phyloP scores from a whole-genome alignment of 108 stramenopile genomes.

The Nannochloropsis granulata region DNA sequence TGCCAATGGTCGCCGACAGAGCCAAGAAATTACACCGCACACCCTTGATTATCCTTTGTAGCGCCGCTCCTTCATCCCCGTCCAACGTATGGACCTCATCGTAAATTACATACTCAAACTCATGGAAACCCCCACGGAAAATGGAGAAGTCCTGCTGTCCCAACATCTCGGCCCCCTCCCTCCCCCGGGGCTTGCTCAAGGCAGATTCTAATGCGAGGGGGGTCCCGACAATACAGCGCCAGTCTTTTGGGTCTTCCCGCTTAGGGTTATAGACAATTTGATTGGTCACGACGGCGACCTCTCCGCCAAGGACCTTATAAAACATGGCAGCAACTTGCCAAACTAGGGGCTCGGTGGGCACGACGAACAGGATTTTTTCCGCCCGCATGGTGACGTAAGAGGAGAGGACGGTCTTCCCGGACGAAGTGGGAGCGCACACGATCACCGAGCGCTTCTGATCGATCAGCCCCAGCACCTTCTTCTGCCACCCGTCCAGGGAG shows the following conservation, averaged over 20 bases:
- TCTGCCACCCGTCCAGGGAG: constrained; percentile 93
- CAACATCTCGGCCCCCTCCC: constrained; percentile 63
- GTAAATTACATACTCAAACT: constrained; percentile 91
- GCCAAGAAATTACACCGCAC: constrained; percentile 81
- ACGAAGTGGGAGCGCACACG: constrained; percentile 93
- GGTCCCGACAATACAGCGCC: constrained; percentile 92
- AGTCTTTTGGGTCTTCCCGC: constrained; percentile 32
- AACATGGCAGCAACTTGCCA: constrained; percentile 99
- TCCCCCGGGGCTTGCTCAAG: constrained; percentile 83
- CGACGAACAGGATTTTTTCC: constrained; percentile 68
- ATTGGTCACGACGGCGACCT: constrained; percentile 45
- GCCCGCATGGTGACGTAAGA: constrained; percentile 60
- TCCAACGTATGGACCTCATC: constrained; percentile 97
- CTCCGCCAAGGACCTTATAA: constrained; percentile 84
- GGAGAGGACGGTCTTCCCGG: constrained; percentile 95
- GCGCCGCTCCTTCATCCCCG: constrained; percentile 88
- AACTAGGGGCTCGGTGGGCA: constrained; percentile 95
- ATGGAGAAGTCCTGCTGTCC: constrained; percentile 82
- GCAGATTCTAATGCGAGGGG: constrained; percentile 80
- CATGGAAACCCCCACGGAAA: constrained; percentile 83
- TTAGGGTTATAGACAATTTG: neutral
- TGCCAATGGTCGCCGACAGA: constrained; percentile 95
- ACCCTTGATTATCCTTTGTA: constrained; percentile 81
- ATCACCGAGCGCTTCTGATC: constrained; percentile 77
- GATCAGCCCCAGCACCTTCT: constrained; percentile 71